Base-by-base conservation (phyloP, 225 moss, liverwort and hornwort genomes). In the Thuidium tamariscinum region DNA sequence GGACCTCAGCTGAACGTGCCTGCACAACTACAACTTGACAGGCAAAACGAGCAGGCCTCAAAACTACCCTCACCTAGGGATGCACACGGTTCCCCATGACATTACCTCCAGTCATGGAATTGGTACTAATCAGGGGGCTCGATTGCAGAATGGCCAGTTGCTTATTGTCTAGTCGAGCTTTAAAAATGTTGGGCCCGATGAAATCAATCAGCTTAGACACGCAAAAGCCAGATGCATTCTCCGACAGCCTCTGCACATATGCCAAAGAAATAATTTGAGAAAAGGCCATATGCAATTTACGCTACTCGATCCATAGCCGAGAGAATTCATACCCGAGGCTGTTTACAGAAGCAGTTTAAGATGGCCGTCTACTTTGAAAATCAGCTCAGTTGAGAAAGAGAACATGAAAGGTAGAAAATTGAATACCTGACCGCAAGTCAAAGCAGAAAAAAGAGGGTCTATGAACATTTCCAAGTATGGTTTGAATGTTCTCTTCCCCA, bases 101-200 rank as follows among this genome's bases (percentile, higher is more conserved):
- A 44, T 89, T 87, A 46, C 89, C 90, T 73, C 85, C 81, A 13
- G 74, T 60, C 87, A 90, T 87, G 32, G 90, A 86, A 79, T 74
- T 87, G 66, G 90, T 81, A 80, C 84, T 89, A 60, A 93, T 87
- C 82, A 92, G 83, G 30, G 93, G 90, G 59, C 93, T 93, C 49
- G 90, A 93, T 86, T 89, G 89, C 80, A 93, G 82, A 85, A 93
- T 91, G 77, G 89, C 88, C 59, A 92, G 88, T 87, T 93, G 93
- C 77, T 89, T 93, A 77, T 77, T 92, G 74, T 95, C 88, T 48
- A 96, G 81, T 80, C 95, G 91, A 83, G 95, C 91, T 94, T 92
- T 95, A 41, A 96, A 95, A 77, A 96, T 91, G 84, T 95, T 95
- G 21, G 95, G 95, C 73, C 95, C 95, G 18, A 96, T 91, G 76